A percentile compares a stretch with the other conserved stretches of the same genome.
phyloP scores from a whole-genome alignment of 2,329 filamentous ascomycete species.

The Claviceps quebecensis region DNA sequence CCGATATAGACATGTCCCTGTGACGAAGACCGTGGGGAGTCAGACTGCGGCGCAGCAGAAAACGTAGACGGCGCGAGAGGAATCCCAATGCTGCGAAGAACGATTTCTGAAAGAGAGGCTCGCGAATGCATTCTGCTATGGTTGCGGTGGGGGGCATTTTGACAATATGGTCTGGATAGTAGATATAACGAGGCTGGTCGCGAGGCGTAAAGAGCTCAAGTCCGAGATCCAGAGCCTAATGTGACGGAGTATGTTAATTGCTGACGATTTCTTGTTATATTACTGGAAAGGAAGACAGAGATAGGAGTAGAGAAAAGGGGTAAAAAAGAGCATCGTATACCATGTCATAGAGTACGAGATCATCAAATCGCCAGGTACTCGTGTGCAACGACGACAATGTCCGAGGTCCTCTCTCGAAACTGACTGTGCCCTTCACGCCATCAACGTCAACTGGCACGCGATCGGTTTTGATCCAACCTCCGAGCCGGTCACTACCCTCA shows the following conservation, averaged over 20 bases:
- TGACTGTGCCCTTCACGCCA: slow-evolving; percentile 41
- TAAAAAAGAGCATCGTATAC: slow-evolving; percentile 31
- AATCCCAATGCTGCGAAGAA: slow-evolving; percentile 15
- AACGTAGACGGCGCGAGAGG: slow-evolving; percentile 10
- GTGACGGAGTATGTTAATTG: not conserved
- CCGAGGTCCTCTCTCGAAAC: slow-evolving; percentile 76
- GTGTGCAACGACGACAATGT: slow-evolving; percentile 46
- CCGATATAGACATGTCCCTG: slow-evolving; percentile 21
- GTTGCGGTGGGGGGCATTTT: slow-evolving; percentile 17
- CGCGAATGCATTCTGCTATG: slow-evolving; percentile 14
- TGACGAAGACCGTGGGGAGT: slow-evolving; percentile 2
- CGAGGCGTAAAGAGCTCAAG: slow-evolving; percentile 35
- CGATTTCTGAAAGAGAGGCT: slow-evolving; percentile 20
- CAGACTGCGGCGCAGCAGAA: slow-evolving; percentile 5
- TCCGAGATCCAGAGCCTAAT: slow-evolving; percentile 21
- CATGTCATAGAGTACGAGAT: slow-evolving; percentile 55
- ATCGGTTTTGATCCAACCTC: slow-evolving; percentile 72
- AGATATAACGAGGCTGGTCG: slow-evolving; percentile 53
- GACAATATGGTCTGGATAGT: slow-evolving; percentile 64
- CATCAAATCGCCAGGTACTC: slow-evolving; percentile 34
- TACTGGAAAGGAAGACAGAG: no score
- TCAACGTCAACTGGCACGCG: slow-evolving; percentile 40
- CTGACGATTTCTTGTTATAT: not conserved
- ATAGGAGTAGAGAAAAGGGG: not conserved
- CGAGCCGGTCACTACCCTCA: slow-evolving; percentile 54